Base-by-base conservation (phyloP, 139 green algal genomes). In the Haematococcus sp. region DNA sequence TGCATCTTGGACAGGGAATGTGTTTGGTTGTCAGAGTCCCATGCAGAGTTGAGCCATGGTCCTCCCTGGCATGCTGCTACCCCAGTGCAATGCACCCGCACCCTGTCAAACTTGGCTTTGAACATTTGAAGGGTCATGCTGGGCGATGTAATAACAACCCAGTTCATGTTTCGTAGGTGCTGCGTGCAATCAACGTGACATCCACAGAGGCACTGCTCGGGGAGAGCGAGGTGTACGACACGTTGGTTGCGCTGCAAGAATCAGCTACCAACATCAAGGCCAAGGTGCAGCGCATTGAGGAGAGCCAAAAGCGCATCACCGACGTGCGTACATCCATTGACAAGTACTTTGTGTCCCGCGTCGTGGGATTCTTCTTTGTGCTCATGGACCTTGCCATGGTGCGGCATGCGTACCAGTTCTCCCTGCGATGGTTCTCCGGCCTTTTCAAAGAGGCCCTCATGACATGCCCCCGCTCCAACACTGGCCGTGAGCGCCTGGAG, bases 401-500 rank as follows among this genome's bases (percentile, higher is more conserved):
- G 30, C 68, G 73, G 1, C 73, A 84, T 52, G 70, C 71, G n/a
- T 84, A 84, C 73, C 78, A 84, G 69, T 84, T 84, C 73, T 59
- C 58, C 25, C 73, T 84, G 27, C 40, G 63, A n/a, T 84, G 78
- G 78, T 84, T 84, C 73, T 66, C 69, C 52, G 51, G 35, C 16
- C 78, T 84, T 9, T 84, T 84, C 73, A 71, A 72, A 19, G 67
- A 84, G 32, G 63, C 73, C 27, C 78, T 84, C 19, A 31, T 56
- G 27, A 80, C 73, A 1, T 84, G 78, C 63, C 68, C 73, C 3
- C 27, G 60, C 2, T 75, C 60, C 60, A 81, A 76, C 68, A 40
- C 60, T 2, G 74, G 66, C 52, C 56, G 17, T 59, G 76, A 76
- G 25, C 67, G 80, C 2, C 72, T 86, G 34, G 28, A 75, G 25